Conservation (phyloP, 139 green algal species). For the Chlamydomonas incerta region DNA sequence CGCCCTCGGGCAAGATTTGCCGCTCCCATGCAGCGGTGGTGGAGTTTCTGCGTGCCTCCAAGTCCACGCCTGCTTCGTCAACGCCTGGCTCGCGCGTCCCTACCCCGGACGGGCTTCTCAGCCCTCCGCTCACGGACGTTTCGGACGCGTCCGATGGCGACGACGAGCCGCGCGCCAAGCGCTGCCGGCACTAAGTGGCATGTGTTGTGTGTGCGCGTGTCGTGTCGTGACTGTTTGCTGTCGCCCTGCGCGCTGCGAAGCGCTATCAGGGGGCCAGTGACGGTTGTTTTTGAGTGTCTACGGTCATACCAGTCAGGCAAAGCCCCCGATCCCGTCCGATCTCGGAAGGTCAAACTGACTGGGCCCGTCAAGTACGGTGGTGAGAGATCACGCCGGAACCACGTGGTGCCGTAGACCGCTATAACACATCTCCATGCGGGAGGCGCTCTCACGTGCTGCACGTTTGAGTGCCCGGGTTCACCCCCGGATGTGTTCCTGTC, state of each 20-base stretch:
- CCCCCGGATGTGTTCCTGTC: not conserved
- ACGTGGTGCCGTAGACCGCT: not conserved
- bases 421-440: constrained; percentile 14
- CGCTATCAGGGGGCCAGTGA: not conserved
- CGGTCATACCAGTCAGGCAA: not conserved
- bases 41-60: not conserved
- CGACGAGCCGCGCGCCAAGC: not conserved
- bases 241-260: constrained; percentile 29
- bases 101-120: not conserved
- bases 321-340: not conserved
- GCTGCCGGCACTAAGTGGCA: not conserved
- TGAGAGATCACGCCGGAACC: constrained; percentile 26
- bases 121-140: not conserved
- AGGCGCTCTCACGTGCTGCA: not conserved
- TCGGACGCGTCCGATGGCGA: not conserved
- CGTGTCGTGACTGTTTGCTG: not conserved
- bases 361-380: constrained; percentile 23
- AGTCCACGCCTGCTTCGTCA: too few species aligned
- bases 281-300: constrained; percentile 4
- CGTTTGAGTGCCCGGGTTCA: constrained; percentile 2
- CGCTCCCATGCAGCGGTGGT: constrained; percentile 19
- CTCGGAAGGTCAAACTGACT: not conserved
- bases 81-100: not conserved
- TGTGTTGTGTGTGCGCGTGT: not conserved
- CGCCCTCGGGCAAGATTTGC: constrained; percentile 8